phyloP scores from a whole-genome alignment of 2,329 filamentous ascomycete genomes.

The Paradendryphiella salina region DNA sequence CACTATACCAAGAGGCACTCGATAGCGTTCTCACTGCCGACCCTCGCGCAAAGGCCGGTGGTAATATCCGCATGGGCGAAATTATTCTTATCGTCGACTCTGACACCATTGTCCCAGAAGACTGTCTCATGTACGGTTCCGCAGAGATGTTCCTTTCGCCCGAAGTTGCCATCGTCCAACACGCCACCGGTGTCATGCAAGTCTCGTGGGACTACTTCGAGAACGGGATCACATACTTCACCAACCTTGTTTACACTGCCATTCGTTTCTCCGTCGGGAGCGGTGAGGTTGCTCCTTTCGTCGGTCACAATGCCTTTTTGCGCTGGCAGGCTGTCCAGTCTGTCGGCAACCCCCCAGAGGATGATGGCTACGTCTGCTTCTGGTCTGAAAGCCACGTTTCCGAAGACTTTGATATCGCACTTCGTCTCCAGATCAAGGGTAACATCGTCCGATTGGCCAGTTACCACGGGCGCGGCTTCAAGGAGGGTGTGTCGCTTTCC shows the following conservation, averaged over 20 bases:
- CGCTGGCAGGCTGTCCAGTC: slow-evolving; percentile 67
- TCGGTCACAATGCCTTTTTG: slow-evolving; percentile 75
- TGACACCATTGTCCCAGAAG: slow-evolving; percentile 55
- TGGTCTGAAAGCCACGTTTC: slow-evolving; percentile 78
- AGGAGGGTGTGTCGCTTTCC: slow-evolving; percentile 72
- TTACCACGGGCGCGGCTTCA: slow-evolving; percentile 69
- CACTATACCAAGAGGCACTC: slow-evolving; percentile 44
- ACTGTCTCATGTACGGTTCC: slow-evolving; percentile 76
- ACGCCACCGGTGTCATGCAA: slow-evolving; percentile 69
- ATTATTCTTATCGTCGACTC: slow-evolving; percentile 66
- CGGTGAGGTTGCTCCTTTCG: slow-evolving; percentile 72
- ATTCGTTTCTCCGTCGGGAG: slow-evolving; percentile 70
- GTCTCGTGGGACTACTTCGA: slow-evolving; percentile 72
- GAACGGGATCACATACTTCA: slow-evolving; percentile 75
- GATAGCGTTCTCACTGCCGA: slow-evolving; percentile 69
- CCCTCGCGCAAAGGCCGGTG: slow-evolving; percentile 72
- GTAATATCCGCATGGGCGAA: slow-evolving; percentile 81
- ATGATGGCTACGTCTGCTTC: slow-evolving; percentile 65
- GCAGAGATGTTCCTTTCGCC: slow-evolving; percentile 79
- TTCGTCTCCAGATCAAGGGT: slow-evolving; percentile 68
- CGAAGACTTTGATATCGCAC: slow-evolving; percentile 74
- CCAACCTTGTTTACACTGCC: slow-evolving; percentile 71
- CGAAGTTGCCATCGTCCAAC: slow-evolving; percentile 76
- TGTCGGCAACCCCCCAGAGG: slow-evolving; percentile 50
- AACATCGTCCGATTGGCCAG: slow-evolving; percentile 69